A percentile compares a stretch with the other conserved stretches of the same genome.
phyloP scores from a whole-genome alignment of 2,329 filamentous ascomycete genomes.

The Trichophaea hybrida region DNA sequence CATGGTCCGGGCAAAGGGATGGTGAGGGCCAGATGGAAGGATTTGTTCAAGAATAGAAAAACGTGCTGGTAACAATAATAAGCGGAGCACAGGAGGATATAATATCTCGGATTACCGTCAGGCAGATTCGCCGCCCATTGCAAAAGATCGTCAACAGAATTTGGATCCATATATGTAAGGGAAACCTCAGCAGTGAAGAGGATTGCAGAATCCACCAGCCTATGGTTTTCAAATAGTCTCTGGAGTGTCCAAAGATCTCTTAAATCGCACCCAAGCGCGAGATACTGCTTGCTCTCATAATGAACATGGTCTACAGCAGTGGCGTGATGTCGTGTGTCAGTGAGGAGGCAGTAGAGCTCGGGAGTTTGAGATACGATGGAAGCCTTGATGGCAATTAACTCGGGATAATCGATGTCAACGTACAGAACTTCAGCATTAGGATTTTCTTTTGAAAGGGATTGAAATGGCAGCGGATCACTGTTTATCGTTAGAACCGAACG shows the following conservation, averaged over 20 bases:
- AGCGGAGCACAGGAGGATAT: not conserved
- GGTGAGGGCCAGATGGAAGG: slow-evolving; percentile 58
- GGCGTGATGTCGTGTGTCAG: slow-evolving; percentile 34
- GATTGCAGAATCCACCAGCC: slow-evolving; percentile 41
- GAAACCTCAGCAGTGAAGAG: slow-evolving; percentile 83
- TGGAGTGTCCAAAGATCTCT: slow-evolving; percentile 50
- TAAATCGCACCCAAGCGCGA: slow-evolving; percentile 69
- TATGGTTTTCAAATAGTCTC: slow-evolving; percentile 39
- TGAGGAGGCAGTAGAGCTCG: slow-evolving; percentile 42
- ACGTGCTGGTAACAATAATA: slow-evolving; percentile 40
- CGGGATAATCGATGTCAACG: slow-evolving; percentile 74
- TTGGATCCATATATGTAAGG: slow-evolving; percentile 38
- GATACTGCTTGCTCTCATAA: slow-evolving; percentile 54
- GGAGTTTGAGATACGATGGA: slow-evolving; percentile 49
- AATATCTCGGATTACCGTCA: slow-evolving; percentile 40
- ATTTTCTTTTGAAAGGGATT: slow-evolving; percentile 50
- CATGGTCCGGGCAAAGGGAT: slow-evolving; percentile 83
- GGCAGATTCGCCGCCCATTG: slow-evolving; percentile 60
- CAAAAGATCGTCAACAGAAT: slow-evolving; percentile 46
- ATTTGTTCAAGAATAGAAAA: slow-evolving; percentile 83
- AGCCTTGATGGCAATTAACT: slow-evolving; percentile 62
- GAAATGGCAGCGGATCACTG: slow-evolving; percentile 79
- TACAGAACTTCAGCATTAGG: slow-evolving; percentile 48
- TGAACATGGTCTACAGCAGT: slow-evolving; percentile 36
- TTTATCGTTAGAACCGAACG: slow-evolving; percentile 2